phyloP scores from a whole-genome alignment of 331 rosid species.

The Quercus lobata region DNA sequence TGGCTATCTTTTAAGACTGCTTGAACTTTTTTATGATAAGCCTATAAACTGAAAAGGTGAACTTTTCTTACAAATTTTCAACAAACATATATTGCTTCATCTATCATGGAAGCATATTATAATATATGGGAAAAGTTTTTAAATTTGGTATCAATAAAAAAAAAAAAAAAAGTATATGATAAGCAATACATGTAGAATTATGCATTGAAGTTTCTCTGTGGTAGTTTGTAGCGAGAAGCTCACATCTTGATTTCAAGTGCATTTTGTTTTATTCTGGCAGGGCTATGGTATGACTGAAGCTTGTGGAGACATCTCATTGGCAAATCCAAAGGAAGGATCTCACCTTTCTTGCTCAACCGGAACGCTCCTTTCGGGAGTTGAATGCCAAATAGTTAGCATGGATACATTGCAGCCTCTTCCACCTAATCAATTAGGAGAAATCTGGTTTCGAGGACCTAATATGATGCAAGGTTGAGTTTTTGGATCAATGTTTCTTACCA shows the following conservation, averaged over 20 bases:
- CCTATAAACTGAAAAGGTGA: no score
- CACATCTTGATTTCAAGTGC: neutral
- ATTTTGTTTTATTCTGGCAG: slow-evolving; percentile 13
- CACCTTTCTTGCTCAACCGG: slow-evolving; percentile 56
- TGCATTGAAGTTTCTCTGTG: neutral
- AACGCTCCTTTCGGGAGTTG: slow-evolving; percentile 44
- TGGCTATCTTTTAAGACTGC: no score
- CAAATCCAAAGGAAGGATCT: slow-evolving; percentile 24
- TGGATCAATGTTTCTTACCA: neutral
- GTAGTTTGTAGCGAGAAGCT: neutral
- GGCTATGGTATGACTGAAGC: slow-evolving; percentile 89
- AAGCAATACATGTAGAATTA: no score
- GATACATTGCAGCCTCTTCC: slow-evolving; percentile 56
- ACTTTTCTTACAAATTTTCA: no score
- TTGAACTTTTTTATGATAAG: no score
- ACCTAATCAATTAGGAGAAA: slow-evolving; percentile 63
- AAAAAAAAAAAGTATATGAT: no score
- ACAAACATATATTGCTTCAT: no score
- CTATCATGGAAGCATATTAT: no score
- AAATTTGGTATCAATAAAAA: no score
- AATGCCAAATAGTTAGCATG: slow-evolving; percentile 46
- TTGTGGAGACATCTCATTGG: slow-evolving; percentile 47
- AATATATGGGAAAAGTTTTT: no score
- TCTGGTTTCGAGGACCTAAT: slow-evolving; percentile 60
- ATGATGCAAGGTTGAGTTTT: slow-evolving; percentile 52